phyloP scores from a whole-genome alignment of 2,329 filamentous ascomycete species.

The Diaporthe citrichinensis region DNA sequence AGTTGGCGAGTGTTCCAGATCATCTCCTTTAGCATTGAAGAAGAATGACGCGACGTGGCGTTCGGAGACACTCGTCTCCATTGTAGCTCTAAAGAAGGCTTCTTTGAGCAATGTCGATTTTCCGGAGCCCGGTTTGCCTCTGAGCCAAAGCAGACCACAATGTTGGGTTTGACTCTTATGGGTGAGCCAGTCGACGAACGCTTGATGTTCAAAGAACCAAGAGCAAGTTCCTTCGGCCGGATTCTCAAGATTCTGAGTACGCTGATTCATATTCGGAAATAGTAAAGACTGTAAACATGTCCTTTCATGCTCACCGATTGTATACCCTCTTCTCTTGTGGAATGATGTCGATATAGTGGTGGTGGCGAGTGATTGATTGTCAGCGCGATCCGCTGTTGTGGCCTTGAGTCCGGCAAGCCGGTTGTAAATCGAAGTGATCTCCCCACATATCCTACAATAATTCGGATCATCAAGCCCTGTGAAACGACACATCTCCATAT shows the following conservation, averaged over 20 bases:
- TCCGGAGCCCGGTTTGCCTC: background rate
- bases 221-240: background rate
- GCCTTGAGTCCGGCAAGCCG: background rate
- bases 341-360: background rate
- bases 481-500: conserved; percentile 20
- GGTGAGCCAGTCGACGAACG: background rate
- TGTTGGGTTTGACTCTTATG: background rate
- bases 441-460: background rate
- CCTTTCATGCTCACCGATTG: background rate
- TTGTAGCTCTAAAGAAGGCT: background rate
- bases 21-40: conserved; percentile 4
- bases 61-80: background rate
- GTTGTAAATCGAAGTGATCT: background rate
- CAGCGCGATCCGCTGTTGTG: background rate
- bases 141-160: background rate
- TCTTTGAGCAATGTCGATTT: conserved; percentile 15
- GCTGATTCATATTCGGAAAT: conserved; percentile 11
- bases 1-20: background rate
- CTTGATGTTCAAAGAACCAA: background rate
- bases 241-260: background rate
- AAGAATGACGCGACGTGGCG: background rate
- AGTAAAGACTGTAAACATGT: background rate
- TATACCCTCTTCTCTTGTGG: background rate
- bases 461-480: background rate
- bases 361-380: background rate